Evolutionary conservation across 768 basidiomycete genomes (phyloP), one percentile per base, ranked within the genome.

Genomic region (Collybia mongolica): DNA sequence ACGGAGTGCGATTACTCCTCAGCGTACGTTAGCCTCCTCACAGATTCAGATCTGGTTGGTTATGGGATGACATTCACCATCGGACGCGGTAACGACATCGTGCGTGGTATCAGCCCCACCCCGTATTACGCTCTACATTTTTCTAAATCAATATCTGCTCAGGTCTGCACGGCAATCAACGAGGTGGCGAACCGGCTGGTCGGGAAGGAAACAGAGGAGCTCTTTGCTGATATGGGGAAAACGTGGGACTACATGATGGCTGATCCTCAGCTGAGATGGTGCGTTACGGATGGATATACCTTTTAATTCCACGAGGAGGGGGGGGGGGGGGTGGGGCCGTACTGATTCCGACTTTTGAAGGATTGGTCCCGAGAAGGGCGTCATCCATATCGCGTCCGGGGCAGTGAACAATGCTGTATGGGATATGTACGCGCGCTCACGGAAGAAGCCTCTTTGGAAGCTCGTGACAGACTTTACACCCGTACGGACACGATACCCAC

Each of bases 51-150:
- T 45, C 82, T 95, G 39, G 77, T 85, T 42, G 92, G 94, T n/a
- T 83, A 93, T 58, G 93, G 92, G 48, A 91, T 93, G 91, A 93
- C 93, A 2, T 95, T 95, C 65, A 94, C 93, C 9, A 94, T 93
- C 57, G 93, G 93, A 0, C 85, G 95, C 37, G 95, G 95, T 23
- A 98, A 94, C 61, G 95, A 98, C 53, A 93, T 97, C 54, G 95
- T 89, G 57, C 48, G 71, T 61, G 32, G 5, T 14, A 3, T 32
- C 11, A 9, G 11, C 32, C 32, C 32, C 2, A 9, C 14, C 32
- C 11, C 11, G 7, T 32, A 3, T 9, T 32, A 9, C 14, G 26
- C 14, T 32, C 32, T 32, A 32, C 14, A 3, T 32, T 32, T 9
- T 32, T n/a, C n/a, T n/a, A n/a, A 32, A 32, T 12, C 32, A 32